Evolutionary conservation across 2,329 filamentous ascomycete genomes (phyloP).

Genomic region (Paraphoma sp.): DNA sequence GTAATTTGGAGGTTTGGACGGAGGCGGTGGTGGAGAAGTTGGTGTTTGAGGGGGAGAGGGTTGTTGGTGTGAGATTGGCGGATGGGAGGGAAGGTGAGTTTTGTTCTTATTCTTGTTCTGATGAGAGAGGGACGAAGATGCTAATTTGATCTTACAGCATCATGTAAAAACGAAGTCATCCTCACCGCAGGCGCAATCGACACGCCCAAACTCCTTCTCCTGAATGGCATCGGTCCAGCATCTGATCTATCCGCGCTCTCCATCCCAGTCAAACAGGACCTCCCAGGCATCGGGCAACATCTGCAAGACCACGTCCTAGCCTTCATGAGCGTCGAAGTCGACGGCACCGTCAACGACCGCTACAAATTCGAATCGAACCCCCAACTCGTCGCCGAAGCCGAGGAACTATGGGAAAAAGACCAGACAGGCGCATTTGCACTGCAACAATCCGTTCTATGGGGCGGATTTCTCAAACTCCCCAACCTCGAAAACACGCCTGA

Average conservation of each 20-base stretch:
- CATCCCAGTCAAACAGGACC: slow-evolving; percentile 50
- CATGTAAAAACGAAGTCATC: slow-evolving; percentile 42
- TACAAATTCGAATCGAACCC: slow-evolving; percentile 48
- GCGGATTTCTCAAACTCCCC: slow-evolving; percentile 60
- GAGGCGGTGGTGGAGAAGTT: slow-evolving; percentile 52
- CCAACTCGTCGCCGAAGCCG: slow-evolving; percentile 49
- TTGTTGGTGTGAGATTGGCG: slow-evolving; percentile 34
- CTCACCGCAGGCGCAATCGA: slow-evolving; percentile 43
- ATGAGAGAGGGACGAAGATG: neutral
- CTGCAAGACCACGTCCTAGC: slow-evolving; percentile 55
- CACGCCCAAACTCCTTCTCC: slow-evolving; percentile 51
- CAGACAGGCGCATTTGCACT: slow-evolving; percentile 38
- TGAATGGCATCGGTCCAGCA: slow-evolving; percentile 57
- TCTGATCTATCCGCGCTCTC: slow-evolving; percentile 50
- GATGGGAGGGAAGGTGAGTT: slow-evolving; percentile 41
- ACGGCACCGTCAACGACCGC: slow-evolving; percentile 46
- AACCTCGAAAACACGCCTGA: slow-evolving; percentile 48
- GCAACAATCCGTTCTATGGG: slow-evolving; percentile 58
- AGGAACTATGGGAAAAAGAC: slow-evolving; percentile 52
- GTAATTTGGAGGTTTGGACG: slow-evolving; percentile 62
- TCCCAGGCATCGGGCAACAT: slow-evolving; percentile 54
- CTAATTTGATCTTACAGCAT: slow-evolving; percentile 13
- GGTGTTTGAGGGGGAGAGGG: slow-evolving; percentile 33
- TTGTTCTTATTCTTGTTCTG: neutral
- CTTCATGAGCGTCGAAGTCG: slow-evolving; percentile 54